Evolutionary conservation across 2,329 filamentous ascomycete species (phyloP).

Genomic region (Calonectria multiphialidica): DNA sequence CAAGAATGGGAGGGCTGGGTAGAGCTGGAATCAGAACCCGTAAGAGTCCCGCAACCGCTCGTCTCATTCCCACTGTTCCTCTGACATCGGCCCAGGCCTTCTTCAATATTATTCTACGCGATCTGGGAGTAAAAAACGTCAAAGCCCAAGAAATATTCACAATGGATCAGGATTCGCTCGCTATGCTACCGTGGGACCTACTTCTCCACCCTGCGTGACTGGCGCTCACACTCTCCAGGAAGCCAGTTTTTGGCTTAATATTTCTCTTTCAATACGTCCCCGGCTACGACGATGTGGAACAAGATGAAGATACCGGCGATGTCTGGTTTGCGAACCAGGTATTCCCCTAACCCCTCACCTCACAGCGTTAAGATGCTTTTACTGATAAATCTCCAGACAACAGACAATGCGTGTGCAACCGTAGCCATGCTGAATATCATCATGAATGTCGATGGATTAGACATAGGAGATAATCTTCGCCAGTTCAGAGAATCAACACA

Average conservation of each 20-base stretch:
- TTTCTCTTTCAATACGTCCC: conserved; percentile 83
- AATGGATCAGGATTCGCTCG: conserved; percentile 75
- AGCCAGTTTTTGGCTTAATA: conserved; percentile 86
- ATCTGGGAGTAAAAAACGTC: conserved; percentile 80
- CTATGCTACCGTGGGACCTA: conserved; percentile 69
- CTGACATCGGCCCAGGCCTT: conserved; percentile 67
- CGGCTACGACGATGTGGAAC: conserved; percentile 63
- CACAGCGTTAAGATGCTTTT: background rate
- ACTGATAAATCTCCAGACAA: conserved; percentile 66
- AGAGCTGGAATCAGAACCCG: conserved; percentile 92
- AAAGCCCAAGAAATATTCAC: conserved; percentile 82
- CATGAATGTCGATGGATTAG: conserved; percentile 80
- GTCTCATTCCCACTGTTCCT: background rate
- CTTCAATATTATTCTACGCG: conserved; percentile 86
- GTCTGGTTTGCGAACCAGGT: conserved; percentile 98
- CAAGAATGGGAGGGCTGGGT: conserved; percentile 79
- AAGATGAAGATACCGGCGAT: conserved; percentile 65
- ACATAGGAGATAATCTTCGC: conserved; percentile 77
- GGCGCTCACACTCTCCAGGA: conserved; percentile 56
- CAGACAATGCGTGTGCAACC: conserved; percentile 89
- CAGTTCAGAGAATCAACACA: conserved; percentile 81
- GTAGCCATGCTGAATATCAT: conserved; percentile 93
- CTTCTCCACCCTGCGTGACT: background rate
- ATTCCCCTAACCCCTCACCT: conserved; percentile 30
- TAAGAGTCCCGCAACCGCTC: conserved; percentile 53